Evolutionary conservation across 441 rosid species (phyloP).

Genomic region (Jatropha multifida): DNA sequence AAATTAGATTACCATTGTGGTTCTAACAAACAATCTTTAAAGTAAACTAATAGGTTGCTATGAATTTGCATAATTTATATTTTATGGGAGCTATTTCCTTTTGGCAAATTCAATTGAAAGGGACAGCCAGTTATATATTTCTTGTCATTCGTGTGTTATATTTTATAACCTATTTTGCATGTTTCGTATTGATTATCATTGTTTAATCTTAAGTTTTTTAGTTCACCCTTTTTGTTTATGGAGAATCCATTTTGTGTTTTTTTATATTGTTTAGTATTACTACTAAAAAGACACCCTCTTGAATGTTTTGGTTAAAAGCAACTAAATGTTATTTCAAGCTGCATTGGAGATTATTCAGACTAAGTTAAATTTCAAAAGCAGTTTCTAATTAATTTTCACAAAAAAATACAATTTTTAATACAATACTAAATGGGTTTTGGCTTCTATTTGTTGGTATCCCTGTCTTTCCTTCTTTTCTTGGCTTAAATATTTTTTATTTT

Average conservation of each 20-base stretch:
- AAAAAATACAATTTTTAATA: neutral
- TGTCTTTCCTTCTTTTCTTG: neutral
- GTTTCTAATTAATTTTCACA: neutral
- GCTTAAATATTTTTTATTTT: neutral
- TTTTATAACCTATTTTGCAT: conserved; percentile 9
- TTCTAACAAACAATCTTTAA: neutral
- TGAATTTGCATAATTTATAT: conserved; percentile 1
- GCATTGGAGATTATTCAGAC: neutral
- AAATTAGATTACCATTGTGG: neutral
- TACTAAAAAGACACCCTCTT: neutral
- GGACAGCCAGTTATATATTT: conserved; percentile 4
- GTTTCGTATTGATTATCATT: neutral
- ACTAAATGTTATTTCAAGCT: neutral
- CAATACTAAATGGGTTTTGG: neutral
- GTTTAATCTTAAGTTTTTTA: neutral
- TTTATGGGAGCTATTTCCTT: neutral
- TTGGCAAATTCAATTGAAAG: neutral
- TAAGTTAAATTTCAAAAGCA: neutral
- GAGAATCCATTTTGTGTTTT: neutral
- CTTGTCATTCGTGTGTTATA: neutral
- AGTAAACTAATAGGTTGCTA: neutral
- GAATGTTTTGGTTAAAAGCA: neutral
- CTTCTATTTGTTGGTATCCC: neutral
- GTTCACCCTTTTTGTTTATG: neutral
- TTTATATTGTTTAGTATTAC: neutral